Conservation (phyloP, 1,284 basidiomycete species). For the Ustilago crameri region DNA sequence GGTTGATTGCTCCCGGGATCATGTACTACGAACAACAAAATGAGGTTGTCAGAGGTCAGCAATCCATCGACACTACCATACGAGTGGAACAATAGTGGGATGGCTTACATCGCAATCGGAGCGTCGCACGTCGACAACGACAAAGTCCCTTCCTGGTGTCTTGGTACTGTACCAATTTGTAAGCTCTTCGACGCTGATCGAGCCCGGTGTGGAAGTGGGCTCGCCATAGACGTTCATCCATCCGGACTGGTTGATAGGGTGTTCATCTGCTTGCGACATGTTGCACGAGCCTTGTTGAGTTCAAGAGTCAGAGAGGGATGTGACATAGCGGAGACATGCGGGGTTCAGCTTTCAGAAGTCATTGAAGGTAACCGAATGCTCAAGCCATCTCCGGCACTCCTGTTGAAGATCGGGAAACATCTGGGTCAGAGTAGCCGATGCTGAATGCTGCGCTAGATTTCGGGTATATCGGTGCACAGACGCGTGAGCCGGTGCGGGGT, state of each 20-base stretch:
- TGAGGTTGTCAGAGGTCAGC: constrained; percentile 53
- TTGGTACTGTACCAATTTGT: constrained; percentile 32
- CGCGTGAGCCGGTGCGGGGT: constrained; percentile 21
- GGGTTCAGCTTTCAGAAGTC: not conserved
- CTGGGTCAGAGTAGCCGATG: not conserved
- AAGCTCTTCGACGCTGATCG: constrained; percentile 45
- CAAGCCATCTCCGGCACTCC: not conserved
- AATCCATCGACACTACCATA: constrained; percentile 8
- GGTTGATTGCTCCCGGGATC: constrained; percentile 67
- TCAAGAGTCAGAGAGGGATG: too few relatives aligned
- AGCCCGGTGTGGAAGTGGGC: constrained; percentile 34
- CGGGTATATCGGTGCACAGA: constrained; percentile 2
- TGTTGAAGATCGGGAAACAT: not conserved
- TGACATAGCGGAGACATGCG: not conserved
- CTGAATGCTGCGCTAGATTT: not conserved
- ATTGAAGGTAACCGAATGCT: not conserved
- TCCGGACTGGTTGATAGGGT: constrained; percentile 38
- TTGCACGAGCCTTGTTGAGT: not conserved
- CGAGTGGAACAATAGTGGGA: not conserved
- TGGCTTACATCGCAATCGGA: constrained; percentile 53
- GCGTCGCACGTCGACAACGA: constrained; percentile 55
- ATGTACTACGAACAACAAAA: constrained; percentile 55
- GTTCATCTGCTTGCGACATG: constrained; percentile 25
- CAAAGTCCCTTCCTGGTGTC: constrained; percentile 44
- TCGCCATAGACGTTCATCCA: constrained; percentile 46